A percentile compares a stretch with the other conserved stretches of the same genome.
phyloP scores from a whole-genome alignment of 441 rosid species.

The Adansonia madagascariensis region DNA sequence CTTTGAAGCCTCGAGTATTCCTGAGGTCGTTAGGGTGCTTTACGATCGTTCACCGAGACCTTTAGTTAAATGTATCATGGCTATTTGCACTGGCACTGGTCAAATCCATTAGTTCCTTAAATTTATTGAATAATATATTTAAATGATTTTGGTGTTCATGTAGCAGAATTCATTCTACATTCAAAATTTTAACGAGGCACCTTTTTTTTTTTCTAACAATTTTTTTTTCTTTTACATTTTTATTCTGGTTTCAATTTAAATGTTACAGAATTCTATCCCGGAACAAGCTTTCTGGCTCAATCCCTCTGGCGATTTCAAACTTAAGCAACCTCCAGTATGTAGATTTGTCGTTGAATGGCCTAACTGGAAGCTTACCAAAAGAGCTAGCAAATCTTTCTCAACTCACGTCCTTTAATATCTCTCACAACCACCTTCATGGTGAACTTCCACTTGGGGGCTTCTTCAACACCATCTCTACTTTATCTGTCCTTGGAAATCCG shows the following conservation, averaged over 20 bases:
- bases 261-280: slow-evolving; percentile 62
- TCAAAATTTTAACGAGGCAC: neutral
- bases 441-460: slow-evolving; percentile 93
- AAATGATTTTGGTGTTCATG: neutral
- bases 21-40: neutral
- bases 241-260: slow-evolving; percentile 19
- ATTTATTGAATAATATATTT: neutral
- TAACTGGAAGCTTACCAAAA: slow-evolving; percentile 78
- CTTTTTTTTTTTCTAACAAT: slow-evolving; percentile 12
- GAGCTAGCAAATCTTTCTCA: slow-evolving; percentile 77
- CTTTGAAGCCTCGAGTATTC: neutral
- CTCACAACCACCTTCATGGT: slow-evolving; percentile 77
- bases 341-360: slow-evolving; percentile 73
- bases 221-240: neutral
- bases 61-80: slow-evolving; percentile 1
- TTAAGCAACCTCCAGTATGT: slow-evolving; percentile 64
- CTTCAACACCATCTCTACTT: slow-evolving; percentile 81
- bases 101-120: neutral
- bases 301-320: slow-evolving; percentile 70
- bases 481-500: slow-evolving; percentile 78
- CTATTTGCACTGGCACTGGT: neutral
- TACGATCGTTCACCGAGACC: neutral
- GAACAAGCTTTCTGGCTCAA: slow-evolving; percentile 70
- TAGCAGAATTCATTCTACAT: neutral
- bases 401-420: slow-evolving; percentile 72